Evolutionary conservation across 306 rosid genomes (phyloP).

Genomic region (Vigna reflexopilosa): DNA sequence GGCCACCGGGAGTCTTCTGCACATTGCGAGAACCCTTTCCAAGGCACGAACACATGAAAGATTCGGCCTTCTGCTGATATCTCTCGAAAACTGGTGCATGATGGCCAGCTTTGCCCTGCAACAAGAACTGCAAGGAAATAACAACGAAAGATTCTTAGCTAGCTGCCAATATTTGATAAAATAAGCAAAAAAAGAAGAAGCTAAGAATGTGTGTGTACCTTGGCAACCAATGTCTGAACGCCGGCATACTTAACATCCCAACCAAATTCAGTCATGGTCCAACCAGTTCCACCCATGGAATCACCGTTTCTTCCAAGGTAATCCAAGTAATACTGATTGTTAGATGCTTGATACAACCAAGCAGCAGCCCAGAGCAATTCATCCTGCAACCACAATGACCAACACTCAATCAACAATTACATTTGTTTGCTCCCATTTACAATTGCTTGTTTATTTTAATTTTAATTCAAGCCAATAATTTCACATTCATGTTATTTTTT

Average conservation of each 20-base stretch:
- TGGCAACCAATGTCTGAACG: conserved; percentile 86
- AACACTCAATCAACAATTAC: conserved; percentile 17
- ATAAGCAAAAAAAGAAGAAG: background rate
- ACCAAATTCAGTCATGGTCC: conserved; percentile 89
- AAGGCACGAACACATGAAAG: conserved; percentile 81
- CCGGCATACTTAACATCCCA: conserved; percentile 98
- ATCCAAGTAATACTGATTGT: conserved; percentile 75
- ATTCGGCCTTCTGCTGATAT: conserved; percentile 77
- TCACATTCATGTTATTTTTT: background rate
- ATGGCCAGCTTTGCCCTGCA: conserved; percentile 86
- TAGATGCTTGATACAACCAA: conserved; percentile 91
- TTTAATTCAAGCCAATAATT: conserved; percentile 1
- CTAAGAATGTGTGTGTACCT: conserved; percentile 51
- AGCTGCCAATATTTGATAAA: background rate
- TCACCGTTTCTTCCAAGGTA: conserved; percentile 87
- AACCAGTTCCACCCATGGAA: conserved; percentile 92
- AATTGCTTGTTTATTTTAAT: background rate
- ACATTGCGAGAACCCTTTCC: conserved; percentile 74
- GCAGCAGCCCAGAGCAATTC: conserved; percentile 99
- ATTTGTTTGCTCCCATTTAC: background rate
- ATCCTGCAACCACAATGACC: conserved; percentile 59
- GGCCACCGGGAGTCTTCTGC: conserved; percentile 94
- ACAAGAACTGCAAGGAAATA: conserved; percentile 61
- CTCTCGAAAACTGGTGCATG: conserved; percentile 70
- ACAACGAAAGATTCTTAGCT: background rate